These are phyloP conservation scores for Fraxinus sp. DNA, from an alignment of 305 asterid species.

Conservation along the genomic window DNA sequence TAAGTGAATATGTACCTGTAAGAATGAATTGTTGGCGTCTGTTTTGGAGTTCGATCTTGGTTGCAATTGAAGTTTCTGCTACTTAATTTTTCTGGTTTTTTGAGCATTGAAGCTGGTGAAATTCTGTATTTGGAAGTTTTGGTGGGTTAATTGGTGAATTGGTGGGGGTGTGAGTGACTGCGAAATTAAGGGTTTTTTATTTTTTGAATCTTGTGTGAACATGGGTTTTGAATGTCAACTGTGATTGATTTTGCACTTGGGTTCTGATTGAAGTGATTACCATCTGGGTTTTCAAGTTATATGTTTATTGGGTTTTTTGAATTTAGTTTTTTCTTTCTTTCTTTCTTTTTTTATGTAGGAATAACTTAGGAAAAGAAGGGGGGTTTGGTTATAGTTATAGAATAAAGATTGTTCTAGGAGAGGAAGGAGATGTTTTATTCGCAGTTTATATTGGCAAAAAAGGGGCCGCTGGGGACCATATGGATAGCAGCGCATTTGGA, in stretches of 20 bases:
- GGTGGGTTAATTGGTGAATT: background rate
- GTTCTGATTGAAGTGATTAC: background rate
- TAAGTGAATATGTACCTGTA: background rate
- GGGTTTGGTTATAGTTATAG: background rate
- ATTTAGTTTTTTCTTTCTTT: background rate
- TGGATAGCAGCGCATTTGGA: conserved; percentile 99
- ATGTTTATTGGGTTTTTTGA: background rate
- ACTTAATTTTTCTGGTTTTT: background rate
- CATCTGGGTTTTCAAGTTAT: background rate
- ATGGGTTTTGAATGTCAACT: background rate
- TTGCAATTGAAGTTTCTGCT: background rate
- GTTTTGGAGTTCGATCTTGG: background rate
- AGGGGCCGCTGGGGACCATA: conserved; percentile 95
- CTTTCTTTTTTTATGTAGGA: background rate
- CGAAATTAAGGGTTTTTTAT: background rate
- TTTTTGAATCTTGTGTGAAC: background rate
- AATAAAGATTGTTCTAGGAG: background rate
- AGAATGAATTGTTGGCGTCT: background rate
- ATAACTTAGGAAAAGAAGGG: background rate
- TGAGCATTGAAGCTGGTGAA: background rate
- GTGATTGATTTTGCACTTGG: background rate
- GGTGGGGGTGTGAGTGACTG: background rate
- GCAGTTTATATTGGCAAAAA: conserved; percentile 90
- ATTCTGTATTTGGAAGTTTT: background rate
- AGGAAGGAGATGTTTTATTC: conserved; percentile 73